Conservation (phyloP, 495 filamentous ascomycete species). For the Filosporella fistucella region DNA sequence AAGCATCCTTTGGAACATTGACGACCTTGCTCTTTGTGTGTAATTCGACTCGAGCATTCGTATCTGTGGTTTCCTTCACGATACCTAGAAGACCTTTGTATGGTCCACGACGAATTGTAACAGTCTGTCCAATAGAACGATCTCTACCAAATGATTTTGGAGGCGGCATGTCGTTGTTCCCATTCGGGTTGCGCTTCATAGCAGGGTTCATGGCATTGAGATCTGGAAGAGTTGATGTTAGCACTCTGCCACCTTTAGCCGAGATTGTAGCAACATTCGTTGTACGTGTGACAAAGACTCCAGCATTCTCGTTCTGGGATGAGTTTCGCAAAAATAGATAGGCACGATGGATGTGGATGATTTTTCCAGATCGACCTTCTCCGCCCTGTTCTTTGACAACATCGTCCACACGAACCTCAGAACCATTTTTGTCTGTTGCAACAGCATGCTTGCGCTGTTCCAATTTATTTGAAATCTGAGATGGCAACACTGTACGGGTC, state of each 20-base stretch:
- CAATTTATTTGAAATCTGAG: conserved; percentile 85
- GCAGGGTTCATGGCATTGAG: conserved; percentile 91
- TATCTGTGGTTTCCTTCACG: conserved; percentile 86
- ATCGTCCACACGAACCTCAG: conserved; percentile 87
- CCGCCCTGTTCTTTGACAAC: conserved; percentile 87
- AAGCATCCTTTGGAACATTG: conserved; percentile 68
- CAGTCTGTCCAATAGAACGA: conserved; percentile 84
- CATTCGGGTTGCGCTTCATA: conserved; percentile 55
- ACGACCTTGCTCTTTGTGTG: conserved; percentile 89
- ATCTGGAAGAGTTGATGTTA: conserved; percentile 57
- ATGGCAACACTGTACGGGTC: conserved; percentile 75
- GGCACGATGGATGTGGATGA: conserved; percentile 86
- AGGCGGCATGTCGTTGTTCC: conserved; percentile 58
- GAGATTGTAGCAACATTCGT: conserved; percentile 82
- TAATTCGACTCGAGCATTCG: conserved; percentile 80
- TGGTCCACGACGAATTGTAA: conserved; percentile 74
- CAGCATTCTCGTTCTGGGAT: conserved; percentile 79
- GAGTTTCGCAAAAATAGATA: conserved; percentile 85
- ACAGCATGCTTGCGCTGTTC: conserved; percentile 74
- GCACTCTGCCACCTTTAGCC: conserved; percentile 78
- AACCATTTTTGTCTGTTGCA: conserved; percentile 88
- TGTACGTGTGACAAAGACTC: conserved; percentile 83
- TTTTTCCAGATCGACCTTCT: conserved; percentile 78
- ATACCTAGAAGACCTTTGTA: conserved; percentile 94
- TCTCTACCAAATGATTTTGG: conserved; percentile 76